Evolutionary conservation across 352 stramenopile species (phyloP).

Genomic region (Halophytophthora polymorphica): DNA sequence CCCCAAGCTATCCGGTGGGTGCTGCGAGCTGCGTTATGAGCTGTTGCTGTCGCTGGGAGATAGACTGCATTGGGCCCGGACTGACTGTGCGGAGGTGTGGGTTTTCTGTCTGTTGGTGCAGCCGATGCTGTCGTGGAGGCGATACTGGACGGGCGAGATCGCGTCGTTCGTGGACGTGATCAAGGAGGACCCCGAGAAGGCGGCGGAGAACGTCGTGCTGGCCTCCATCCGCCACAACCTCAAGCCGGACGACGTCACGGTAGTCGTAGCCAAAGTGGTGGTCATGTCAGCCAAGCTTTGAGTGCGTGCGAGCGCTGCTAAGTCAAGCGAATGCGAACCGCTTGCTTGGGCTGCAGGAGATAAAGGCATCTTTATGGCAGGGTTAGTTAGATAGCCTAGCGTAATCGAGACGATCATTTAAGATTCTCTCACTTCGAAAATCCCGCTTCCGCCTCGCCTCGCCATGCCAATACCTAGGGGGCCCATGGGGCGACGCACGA

Average conservation of each 20-base stretch:
- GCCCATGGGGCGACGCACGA: too few species aligned
- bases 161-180: slow-evolving; percentile 59
- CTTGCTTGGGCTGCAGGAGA: neutral
- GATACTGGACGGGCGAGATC: slow-evolving; percentile 61
- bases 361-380: too few species aligned
- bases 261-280: slow-evolving; percentile 74
- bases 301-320: slow-evolving; percentile 8
- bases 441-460: too few species aligned
- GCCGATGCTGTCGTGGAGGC: slow-evolving; percentile 59
- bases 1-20: slow-evolving; percentile 57
- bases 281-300: slow-evolving; percentile 51
- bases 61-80: neutral
- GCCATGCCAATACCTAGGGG: too few species aligned
- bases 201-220: slow-evolving; percentile 60
- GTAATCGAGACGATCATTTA: too few species aligned
- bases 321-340: slow-evolving; percentile 5
- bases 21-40: neutral
- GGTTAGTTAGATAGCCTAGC: too few species aligned
- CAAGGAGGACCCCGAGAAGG: slow-evolving; percentile 38
- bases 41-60: neutral
- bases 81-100: slow-evolving; percentile 3
- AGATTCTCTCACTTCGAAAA: neutral
- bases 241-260: slow-evolving; percentile 80
- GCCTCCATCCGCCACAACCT: slow-evolving; percentile 77
- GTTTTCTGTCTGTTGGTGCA: slow-evolving; percentile 13